Conservation (phyloP, 225 moss, liverwort and hornwort genomes). For the Polytrichum formosum region DNA sequence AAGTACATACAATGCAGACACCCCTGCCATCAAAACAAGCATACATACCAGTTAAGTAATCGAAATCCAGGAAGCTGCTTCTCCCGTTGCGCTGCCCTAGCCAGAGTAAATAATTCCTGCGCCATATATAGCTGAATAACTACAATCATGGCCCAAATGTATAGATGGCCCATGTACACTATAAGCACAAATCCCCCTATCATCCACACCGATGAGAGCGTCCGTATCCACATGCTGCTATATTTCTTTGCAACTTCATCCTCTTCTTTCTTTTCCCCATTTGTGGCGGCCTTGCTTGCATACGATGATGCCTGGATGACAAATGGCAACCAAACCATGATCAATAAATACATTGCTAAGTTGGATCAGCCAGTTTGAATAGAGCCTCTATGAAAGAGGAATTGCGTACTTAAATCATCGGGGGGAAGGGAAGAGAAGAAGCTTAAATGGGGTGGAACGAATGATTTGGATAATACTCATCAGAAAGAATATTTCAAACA, state of each 20-base stretch:
- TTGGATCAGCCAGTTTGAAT: neutral
- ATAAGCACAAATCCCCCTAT: constrained; percentile 84
- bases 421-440: too few species aligned
- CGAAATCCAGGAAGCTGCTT: constrained; percentile 83
- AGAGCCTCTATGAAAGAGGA: too few species aligned
- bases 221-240: constrained; percentile 88
- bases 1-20: too few species aligned
- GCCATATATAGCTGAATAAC: constrained; percentile 98
- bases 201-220: constrained; percentile 92
- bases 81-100: constrained; percentile 67
- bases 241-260: constrained; percentile 58
- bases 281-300: constrained; percentile 29
- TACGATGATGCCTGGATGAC: constrained; percentile 34
- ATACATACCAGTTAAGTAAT: constrained; percentile 84
- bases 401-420: too few species aligned
- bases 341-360: constrained; percentile 10
- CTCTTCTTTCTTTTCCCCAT: constrained; percentile 34
- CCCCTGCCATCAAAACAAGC: constrained; percentile 15
- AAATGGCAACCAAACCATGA: constrained; percentile 2
- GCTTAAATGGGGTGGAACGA: too few species aligned
- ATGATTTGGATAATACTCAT: too few species aligned
- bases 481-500: too few species aligned
- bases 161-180: constrained; percentile 97
- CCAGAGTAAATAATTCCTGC: constrained; percentile 90
- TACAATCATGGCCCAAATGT: constrained; percentile 99